Evolutionary conservation across 345 rosid species (phyloP), one percentile per base, ranked within the genome.

Genomic region (Excoecaria agallocha): DNA sequence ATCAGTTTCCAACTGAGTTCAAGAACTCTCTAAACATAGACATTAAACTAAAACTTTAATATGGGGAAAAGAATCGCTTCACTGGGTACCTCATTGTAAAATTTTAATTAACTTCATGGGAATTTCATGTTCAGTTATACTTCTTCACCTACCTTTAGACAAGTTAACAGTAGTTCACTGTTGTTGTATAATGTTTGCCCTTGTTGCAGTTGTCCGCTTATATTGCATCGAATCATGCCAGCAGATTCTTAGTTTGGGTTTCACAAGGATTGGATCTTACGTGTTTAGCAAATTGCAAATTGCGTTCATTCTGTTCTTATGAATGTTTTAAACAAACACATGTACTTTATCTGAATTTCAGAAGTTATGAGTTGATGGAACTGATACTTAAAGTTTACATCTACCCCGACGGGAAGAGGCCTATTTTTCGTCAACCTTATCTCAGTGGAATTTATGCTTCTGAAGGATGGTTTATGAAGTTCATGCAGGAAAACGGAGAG

Each of bases 401-500:
- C 74, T 94, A 92, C 75, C 88, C 82, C 0, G 96, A 89, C 45
- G 98, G 98, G 25, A 74, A 84, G 35, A 87, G 78, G 78, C 98
- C 97, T 0, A 80, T 94, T 70, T 94, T 91, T 76, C 98, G 90
- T 75, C 24, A 74, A 13, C 98, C 98, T 30, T 83, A 84, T 75
- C 93, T 94, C 16, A 54, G 30, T 20, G 98, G 97, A 61, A 92
- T 90, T 45, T 94, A 94, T 77, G 97, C 98, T 22, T 94, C 98
- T 22, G 97, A 94, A 83, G 98, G 98, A 76, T 92, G 97, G 98
- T 94, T 93, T 86, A 89, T 93, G 96, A 91, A 81, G 85, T 84
- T 86, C 74, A 85, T 92, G 88, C 87, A 89, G 78, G 87, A 49
- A n/a, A 92, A 82, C 88, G 85, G 72, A 76, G 84, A 85, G 79